Conservation (phyloP, 768 basidiomycete species). For the Panaeolus papilionaceus region DNA sequence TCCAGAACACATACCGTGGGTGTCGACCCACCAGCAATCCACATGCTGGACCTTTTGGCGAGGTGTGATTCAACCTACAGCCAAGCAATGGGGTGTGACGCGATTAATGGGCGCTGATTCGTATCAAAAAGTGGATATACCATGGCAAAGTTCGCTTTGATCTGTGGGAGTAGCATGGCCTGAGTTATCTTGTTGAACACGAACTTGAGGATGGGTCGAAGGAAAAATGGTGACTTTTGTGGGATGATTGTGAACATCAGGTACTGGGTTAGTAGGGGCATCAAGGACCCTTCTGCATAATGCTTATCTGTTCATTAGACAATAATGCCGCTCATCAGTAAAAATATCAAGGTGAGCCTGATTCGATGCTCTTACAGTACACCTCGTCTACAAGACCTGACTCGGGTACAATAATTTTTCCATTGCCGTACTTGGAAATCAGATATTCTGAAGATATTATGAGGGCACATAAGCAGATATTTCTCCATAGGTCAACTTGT, state of each 20-base stretch:
- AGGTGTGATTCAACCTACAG: conserved; percentile 28
- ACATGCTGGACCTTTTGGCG: conserved; percentile 21
- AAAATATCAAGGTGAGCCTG: not conserved
- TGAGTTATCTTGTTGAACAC: conserved; percentile 28
- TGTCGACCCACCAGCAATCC: conserved; percentile 29
- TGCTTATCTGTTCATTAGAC: conserved; percentile 37
- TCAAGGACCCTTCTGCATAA: conserved; percentile 48
- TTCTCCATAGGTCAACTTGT: not conserved
- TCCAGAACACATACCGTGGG: conserved; percentile 24
- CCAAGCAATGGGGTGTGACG: not conserved
- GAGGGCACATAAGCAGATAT: not conserved
- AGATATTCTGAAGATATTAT: conserved; percentile 42
- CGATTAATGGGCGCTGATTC: not conserved
- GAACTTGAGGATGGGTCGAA: conserved; percentile 40
- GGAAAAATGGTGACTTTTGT: conserved; percentile 39
- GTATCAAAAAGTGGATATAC: conserved; percentile 9
- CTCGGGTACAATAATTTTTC: conserved; percentile 28
- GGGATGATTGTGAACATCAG: conserved; percentile 39
- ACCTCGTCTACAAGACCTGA: conserved; percentile 33
- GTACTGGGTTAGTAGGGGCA: conserved; percentile 46
- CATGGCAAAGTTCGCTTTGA: conserved; percentile 2
- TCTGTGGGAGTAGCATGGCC: not conserved
- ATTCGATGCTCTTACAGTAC: conserved; percentile 36
- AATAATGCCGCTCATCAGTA: not conserved
- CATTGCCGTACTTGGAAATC: conserved; percentile 44